Conservation (phyloP, 202 grass and related monocot genomes). For the Elaeis oleifera region DNA sequence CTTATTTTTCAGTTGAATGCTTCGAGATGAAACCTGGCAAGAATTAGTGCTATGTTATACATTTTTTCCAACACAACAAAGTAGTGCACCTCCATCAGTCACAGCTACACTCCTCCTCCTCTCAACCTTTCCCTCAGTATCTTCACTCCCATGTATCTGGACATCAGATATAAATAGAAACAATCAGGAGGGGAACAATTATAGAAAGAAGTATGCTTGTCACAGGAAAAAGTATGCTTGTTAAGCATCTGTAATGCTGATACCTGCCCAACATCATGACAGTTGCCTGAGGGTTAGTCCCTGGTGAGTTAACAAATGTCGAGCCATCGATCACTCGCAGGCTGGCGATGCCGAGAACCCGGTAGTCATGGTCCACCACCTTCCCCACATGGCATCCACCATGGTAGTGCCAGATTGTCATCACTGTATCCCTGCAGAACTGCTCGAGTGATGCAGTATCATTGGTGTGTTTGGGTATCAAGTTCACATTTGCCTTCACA, state of each 20-base stretch:
- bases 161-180: not conserved
- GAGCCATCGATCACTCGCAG: conserved; percentile 81
- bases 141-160: conserved; percentile 98
- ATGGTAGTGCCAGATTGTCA: conserved; percentile 99
- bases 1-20: too few species aligned
- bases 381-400: conserved; percentile 85
- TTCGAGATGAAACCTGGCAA: not conserved
- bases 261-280: conserved; percentile 99
- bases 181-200: not conserved
- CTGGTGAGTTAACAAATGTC: conserved; percentile 67
- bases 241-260: too few species aligned
- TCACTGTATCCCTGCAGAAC: conserved; percentile 94
- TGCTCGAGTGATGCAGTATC: conserved; percentile 80
- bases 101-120: conserved; percentile 33
- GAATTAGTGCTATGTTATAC: not conserved
- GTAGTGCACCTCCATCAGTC: not conserved
- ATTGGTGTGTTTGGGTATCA: conserved; percentile 95
- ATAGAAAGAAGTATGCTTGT: not conserved
- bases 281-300: conserved; percentile 96
- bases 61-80: not conserved
- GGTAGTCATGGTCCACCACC: conserved; percentile 68
- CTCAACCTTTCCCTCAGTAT: conserved; percentile 70
- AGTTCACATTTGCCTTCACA: conserved; percentile 75
- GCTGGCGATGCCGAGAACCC: conserved; percentile 51
- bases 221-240: not conserved